Evolutionary conservation across 805 yeast species (phyloP), one percentile per base, ranked within the genome.

Genomic region (Saturnispora dispora): DNA sequence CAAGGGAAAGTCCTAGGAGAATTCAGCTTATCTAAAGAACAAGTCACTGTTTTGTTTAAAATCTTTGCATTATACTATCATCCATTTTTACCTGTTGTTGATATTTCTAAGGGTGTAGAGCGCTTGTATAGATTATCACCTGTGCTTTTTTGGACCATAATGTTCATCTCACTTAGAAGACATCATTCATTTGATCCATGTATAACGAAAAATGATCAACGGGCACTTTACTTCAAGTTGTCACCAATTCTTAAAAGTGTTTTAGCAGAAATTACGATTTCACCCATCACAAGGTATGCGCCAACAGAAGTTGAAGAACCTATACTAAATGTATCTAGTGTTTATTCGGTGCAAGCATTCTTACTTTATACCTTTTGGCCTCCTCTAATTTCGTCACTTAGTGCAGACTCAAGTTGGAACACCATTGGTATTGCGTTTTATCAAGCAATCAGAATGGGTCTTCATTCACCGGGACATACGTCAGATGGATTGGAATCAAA

Each of bases 371-470:
- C 97, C 0, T 81, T 84, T 64, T 91, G 98, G 99, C 98, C 98
- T 0, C 96, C 97, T 3, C 75, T 90, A 37, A 88, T 96, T 0
- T 88, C 98, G 0, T 89, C 97, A 0, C 74, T 93, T 45, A 86
- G 95, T 66, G 96, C 98, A 0, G 98, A 93, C 63, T 85, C 96
- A 7, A 85, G 96, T 4, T 91, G 97, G 96, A 88, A 86, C 63
- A 88, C 97, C 1, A 83, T 88, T 22, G 98, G 97, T 0, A 82
- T 88, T 45, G 98, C 98, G 4, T 73, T 89, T 59, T 88, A 87
- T 66, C 96, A 88, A 62, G 98, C 97, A 0, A 84, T 90, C 33
- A 71, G 97, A 50, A 85, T 91, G 15, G 98, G 99, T 0, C 71
- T 93, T 27, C 96, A 93, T 61, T 77, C 89, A 22, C 93, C 89